Base-by-base conservation (phyloP, 1,139 yeast genomes). In the Hansenula lynferdii region DNA sequence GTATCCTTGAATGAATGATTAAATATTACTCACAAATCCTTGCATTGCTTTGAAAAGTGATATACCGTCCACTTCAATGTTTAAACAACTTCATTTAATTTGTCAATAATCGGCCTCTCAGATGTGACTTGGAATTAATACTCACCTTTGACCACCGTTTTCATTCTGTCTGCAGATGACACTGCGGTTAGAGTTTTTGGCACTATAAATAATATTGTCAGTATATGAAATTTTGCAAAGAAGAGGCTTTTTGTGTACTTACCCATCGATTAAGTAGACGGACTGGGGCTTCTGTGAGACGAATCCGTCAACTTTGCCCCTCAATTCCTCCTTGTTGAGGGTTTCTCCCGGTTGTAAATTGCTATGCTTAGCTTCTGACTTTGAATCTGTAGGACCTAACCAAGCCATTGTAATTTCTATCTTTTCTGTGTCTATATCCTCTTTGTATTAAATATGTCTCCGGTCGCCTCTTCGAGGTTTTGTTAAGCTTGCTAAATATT, bases 121-220 rank as follows among this genome's bases (percentile, higher is more conserved):
- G 14, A n/a, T 6, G 10, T 22, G 18, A 17, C 8, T 16, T 11
- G 8, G 9, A 3, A 6, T 9, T 11, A 11, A 3, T 17, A 47
- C 55, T 43, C 36, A 53, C 55, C 54, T 49, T 36, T 50, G 48
- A 3, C 56, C 57, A 4, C 52, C 54, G 21, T 46, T 48, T 12
- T 41, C 45, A 18, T 45, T 53, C 38, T 47, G 32, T 44, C 52
- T 48, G 42, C 57, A 53, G n/a, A 53, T 53, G 4, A 48, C 44
- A 33, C 56, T 50, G 31, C 35, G 48, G 1, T 29, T 21, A 4
- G 40, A 18, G 3, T 38, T 42, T 26, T 50, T 47, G 1, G 28
- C 18, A 10, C 49, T 43, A 3, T 1, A n/a, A 7, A n/a, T 15
- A 14, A 8, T 4, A 1, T 10, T 11, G 31, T 36, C 34, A 40